These are phyloP conservation scores for Penicillium sp. DNA, from an alignment of 2,329 filamentous ascomycete species.

Conservation along the genomic window DNA sequence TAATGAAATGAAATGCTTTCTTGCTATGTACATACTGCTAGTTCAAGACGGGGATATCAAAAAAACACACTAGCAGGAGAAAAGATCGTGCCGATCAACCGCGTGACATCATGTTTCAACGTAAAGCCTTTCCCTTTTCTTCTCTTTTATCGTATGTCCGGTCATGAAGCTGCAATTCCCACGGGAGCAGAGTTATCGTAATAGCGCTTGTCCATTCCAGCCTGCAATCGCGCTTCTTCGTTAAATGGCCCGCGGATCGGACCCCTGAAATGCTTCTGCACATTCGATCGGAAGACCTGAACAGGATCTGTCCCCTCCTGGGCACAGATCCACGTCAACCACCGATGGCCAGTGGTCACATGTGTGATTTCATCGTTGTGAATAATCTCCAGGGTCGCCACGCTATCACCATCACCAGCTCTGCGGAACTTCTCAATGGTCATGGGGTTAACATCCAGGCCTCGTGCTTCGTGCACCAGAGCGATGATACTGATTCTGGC, in stretches of 20 bases:
- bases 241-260: conserved; percentile 48
- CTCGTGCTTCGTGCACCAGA: conserved; percentile 49
- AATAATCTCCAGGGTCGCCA: conserved; percentile 43
- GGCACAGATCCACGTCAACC: conserved; percentile 49
- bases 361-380: conserved; percentile 52
- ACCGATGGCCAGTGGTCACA: conserved; percentile 49
- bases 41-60: conserved; percentile 7
- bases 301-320: conserved; percentile 47
- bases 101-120: conserved; percentile 10
- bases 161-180: conserved; percentile 2
- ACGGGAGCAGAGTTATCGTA: conserved; percentile 32
- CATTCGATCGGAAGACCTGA: conserved; percentile 45
- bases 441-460: conserved; percentile 48
- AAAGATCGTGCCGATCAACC: background rate
- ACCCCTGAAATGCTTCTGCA: conserved; percentile 44
- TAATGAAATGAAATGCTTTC: conserved; percentile 1
- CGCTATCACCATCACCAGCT: conserved; percentile 43
- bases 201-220: conserved; percentile 46
- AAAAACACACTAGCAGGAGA: conserved; percentile 2
- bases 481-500: conserved; percentile 49
- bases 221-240: conserved; percentile 43
- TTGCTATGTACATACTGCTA: conserved; percentile 5
- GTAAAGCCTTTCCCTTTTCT: background rate
- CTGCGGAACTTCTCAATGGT: conserved; percentile 49
- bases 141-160: background rate